Percentiles rank a stretch among this genome's conserved stretches.
These are phyloP conservation scores for Saccharomyces hybrid DNA, from an alignment of 1,139 yeast species.

Conservation along the genomic window DNA sequence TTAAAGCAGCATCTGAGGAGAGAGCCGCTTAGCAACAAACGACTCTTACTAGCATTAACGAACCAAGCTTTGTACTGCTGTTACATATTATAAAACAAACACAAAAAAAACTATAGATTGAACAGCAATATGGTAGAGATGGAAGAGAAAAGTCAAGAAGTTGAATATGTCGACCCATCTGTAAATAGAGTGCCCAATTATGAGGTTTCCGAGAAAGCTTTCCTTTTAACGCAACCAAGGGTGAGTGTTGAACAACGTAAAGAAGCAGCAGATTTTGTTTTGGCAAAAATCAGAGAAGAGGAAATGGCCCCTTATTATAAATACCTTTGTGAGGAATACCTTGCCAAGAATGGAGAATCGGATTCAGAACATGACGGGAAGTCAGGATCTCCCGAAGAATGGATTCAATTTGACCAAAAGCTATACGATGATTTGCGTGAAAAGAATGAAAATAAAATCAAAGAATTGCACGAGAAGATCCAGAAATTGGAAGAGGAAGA, in stretches of 20 bases:
- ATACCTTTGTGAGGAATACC: conserved; percentile 50
- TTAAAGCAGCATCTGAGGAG: not conserved
- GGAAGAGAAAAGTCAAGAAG: conserved; percentile 19
- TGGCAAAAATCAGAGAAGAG: conserved; percentile 48
- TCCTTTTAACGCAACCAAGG: conserved; percentile 44
- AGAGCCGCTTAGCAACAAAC: not conserved
- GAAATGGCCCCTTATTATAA: conserved; percentile 81
- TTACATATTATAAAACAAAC: not conserved
- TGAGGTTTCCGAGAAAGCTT: conserved; percentile 68
- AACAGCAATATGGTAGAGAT: conserved; percentile 6
- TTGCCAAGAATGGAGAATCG: conserved; percentile 11
- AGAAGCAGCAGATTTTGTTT: conserved; percentile 41
- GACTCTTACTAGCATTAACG: not conserved
- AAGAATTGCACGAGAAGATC: conserved; percentile 53
- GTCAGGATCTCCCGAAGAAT: not conserved
- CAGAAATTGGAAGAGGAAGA: conserved; percentile 79
- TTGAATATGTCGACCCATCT: conserved; percentile 24
- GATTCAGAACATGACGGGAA: not conserved
- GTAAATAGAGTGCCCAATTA: conserved; percentile 70
- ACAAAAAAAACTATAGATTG: not conserved
- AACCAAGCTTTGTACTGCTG: not conserved
- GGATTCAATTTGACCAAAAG: conserved; percentile 45
- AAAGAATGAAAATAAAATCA: conserved; percentile 49
- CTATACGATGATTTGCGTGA: conserved; percentile 45
- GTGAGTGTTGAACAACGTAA: conserved; percentile 38